Evolutionary conservation across 371 early-diverging fungal genomes (phyloP).

Genomic region (Mucor racemosus): DNA sequence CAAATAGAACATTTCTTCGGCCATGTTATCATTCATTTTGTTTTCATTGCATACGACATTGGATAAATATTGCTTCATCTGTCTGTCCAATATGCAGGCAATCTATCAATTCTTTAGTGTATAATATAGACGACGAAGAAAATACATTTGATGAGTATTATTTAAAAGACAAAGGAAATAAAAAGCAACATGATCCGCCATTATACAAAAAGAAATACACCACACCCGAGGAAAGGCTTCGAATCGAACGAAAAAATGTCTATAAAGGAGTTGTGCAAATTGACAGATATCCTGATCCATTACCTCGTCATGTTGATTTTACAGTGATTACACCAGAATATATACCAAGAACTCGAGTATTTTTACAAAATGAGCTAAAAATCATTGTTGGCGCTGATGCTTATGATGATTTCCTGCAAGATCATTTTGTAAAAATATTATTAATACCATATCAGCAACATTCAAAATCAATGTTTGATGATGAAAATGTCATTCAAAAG

Average conservation of each 20-base stretch:
- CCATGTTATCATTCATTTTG: conserved; percentile 72
- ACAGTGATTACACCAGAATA: conserved; percentile 37
- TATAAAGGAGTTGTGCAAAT: conserved; percentile 22
- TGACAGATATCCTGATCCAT: conserved; percentile 31
- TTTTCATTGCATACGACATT: conserved; percentile 61
- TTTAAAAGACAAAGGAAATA: conserved; percentile 30
- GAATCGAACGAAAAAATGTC: conserved; percentile 24
- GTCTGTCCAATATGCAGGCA: conserved; percentile 67
- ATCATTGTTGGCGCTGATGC: conserved; percentile 28
- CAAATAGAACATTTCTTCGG: conserved; percentile 54
- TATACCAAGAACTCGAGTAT: conserved; percentile 39
- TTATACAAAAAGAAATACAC: conserved; percentile 5
- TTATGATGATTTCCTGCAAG: conserved; percentile 33
- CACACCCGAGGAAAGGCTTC: conserved; percentile 24
- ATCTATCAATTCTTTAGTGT: conserved; percentile 33
- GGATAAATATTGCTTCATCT: conserved; percentile 54
- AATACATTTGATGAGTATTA: conserved; percentile 47
- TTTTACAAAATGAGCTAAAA: conserved; percentile 39
- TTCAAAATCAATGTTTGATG: conserved; percentile 29
- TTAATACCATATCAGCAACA: conserved; percentile 31
- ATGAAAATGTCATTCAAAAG: conserved; percentile 15
- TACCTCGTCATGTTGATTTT: conserved; percentile 16
- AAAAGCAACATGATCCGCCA: conserved; percentile 39
- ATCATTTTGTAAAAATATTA: conserved; percentile 38
- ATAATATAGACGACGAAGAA: conserved; percentile 44